A percentile compares a stretch with the other conserved stretches of the same genome.
phyloP scores from a whole-genome alignment of 805 yeast genomes.

The Candida vartiovaarae region DNA sequence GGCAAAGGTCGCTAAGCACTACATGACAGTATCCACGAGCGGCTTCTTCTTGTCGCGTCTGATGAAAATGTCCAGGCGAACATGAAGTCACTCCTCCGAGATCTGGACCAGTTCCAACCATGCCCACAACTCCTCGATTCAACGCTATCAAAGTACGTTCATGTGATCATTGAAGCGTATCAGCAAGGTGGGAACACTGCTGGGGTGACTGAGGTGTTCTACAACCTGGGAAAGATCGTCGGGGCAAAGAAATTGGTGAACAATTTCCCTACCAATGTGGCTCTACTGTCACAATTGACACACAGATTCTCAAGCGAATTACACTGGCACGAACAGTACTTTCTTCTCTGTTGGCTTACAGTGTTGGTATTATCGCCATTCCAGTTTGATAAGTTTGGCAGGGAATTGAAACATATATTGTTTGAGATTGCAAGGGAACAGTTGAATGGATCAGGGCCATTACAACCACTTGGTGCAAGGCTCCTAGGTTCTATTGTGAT shows the following conservation, averaged over 20 bases:
- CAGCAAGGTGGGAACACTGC: conserved; percentile 12
- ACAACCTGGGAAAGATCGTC: conserved; percentile 57
- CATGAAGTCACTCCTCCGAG: conserved; percentile 2
- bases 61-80: neutral
- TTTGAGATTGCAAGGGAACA: conserved; percentile 28
- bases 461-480: conserved; percentile 25
- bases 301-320: conserved; percentile 14
- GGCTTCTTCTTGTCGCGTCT: neutral
- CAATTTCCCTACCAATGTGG: conserved; percentile 54
- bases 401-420: conserved; percentile 26
- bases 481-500: conserved; percentile 26
- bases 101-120: conserved; percentile 45
- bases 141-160: conserved; percentile 20
- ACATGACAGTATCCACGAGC: conserved; percentile 1
- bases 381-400: conserved; percentile 36
- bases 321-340: conserved; percentile 41
- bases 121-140: conserved; percentile 45
- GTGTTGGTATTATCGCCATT: conserved; percentile 73
- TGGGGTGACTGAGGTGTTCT: conserved; percentile 32
- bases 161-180: conserved; percentile 17
- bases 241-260: conserved; percentile 55
- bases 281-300: conserved; percentile 35
- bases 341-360: conserved; percentile 65
- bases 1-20: conserved; percentile 13
- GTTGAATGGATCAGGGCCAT: conserved; percentile 38